Base-by-base conservation (phyloP, 2,329 filamentous ascomycete genomes). In the Magnaporthiopsis rhizophila region DNA sequence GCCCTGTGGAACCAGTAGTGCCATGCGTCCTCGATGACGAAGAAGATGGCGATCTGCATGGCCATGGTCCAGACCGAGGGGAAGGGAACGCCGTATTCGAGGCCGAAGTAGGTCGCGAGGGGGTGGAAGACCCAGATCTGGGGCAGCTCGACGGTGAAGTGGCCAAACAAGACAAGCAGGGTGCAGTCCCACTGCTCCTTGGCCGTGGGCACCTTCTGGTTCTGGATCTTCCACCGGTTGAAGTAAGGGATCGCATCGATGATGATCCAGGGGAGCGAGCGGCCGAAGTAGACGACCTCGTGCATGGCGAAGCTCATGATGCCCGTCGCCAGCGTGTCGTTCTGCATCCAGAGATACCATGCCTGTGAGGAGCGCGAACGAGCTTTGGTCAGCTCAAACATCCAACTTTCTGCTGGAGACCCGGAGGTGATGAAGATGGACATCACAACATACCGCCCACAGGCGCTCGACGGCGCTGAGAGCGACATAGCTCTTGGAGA, bases 101-200 rank as follows among this genome's bases (percentile, higher is more conserved):
- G 89, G 72, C 95, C 95, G 75, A 92, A 93, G 79, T 87, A 96
- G 74, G 93, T 91, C 65, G 94, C 94, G 82, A 97, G 86, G 36
- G 95, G 95, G 81, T 99, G 95, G 85, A 99, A 99, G 72, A 98
- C 86, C 94, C 94, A 98, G 77, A 98, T 98, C 79, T 98, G 95
- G 67, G 95, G 95, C 53, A 99, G 86, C 79, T 99, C 95, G 76
- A 97, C 95, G 69, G 95, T 98, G 79, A 98, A 96, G 78, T 99
- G 95, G 75, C 89, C 93, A 72, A 98, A 81, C 69, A 99, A 89
- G 68, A 99, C 95, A 69, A 97, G 88, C 76, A 87, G 88, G 66
- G 95, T 93, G 80, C 95, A 99, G 73, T 93, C 86, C 87, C 91
- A 96, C 79, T 99, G 95, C 77, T 99, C 95, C 74, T 87, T 89